A percentile compares a stretch with the other conserved stretches of the same genome.
Evolutionary conservation across 1,284 basidiomycete genomes (phyloP).

Genomic region (Ustilago sp.): DNA sequence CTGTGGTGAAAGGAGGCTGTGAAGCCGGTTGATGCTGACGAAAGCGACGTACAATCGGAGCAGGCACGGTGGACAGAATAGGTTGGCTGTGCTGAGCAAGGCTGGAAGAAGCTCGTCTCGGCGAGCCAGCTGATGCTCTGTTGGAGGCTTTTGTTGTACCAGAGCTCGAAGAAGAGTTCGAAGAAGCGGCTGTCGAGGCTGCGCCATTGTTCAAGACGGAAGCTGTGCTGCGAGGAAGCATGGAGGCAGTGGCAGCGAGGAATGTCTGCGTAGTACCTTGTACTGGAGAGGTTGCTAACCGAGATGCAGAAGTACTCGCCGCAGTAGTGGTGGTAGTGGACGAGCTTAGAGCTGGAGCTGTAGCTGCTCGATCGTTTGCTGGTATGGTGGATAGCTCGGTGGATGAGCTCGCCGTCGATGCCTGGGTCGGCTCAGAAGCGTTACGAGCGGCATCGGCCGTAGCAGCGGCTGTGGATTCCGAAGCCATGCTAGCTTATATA

Average conservation of each 20-base stretch:
- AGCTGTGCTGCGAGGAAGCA: constrained; percentile 36
- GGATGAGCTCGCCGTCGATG: not conserved
- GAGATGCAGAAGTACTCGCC: not conserved
- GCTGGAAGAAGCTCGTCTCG: constrained; percentile 13
- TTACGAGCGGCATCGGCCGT: not conserved
- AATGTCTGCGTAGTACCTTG: not conserved
- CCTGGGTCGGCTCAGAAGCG: not conserved
- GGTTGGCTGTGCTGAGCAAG: not conserved
- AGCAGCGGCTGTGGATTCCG: not conserved
- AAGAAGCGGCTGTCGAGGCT: constrained; percentile 12
- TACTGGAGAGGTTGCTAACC: not conserved
- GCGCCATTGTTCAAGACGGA: not conserved
- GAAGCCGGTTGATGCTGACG: not conserved
- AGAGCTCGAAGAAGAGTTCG: constrained; percentile 25
- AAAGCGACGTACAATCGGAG: not conserved
- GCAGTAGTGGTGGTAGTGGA: not conserved
- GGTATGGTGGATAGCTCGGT: not conserved
- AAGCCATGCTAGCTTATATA: not conserved
- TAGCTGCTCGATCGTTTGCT: not conserved
- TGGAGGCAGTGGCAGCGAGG: constrained; percentile 12
- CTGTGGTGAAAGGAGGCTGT: not conserved
- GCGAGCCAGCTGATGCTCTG: not conserved
- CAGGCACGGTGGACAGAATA: not conserved
- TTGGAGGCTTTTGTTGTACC: constrained; percentile 23
- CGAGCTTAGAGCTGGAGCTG: not conserved